These are phyloP conservation scores for Mycena sp. DNA, from an alignment of 1,284 basidiomycete species.

Conservation along the genomic window DNA sequence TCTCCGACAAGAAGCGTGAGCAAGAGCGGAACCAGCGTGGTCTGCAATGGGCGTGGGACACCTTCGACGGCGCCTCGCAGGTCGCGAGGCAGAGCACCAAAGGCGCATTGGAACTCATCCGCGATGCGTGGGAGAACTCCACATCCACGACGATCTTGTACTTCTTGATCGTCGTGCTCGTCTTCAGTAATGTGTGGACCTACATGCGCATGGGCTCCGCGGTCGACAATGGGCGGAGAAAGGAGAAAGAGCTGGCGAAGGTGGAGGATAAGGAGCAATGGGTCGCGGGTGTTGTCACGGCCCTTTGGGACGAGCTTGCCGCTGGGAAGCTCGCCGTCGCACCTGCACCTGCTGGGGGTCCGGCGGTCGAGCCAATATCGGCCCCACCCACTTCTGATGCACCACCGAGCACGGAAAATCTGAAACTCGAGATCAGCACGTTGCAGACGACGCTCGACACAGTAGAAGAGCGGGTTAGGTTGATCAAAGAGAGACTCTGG, in stretches of 20 bases:
- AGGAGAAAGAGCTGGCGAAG: conserved; percentile 64
- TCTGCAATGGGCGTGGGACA: conserved; percentile 88
- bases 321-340: conserved; percentile 6
- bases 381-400: conserved; percentile 7
- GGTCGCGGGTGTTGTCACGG: conserved; percentile 74
- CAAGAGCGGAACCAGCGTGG: conserved; percentile 74
- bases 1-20: conserved; percentile 57
- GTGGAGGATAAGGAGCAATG: conserved; percentile 76
- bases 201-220: conserved; percentile 62
- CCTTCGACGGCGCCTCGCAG: conserved; percentile 75
- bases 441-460: conserved; percentile 62
- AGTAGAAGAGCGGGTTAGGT: conserved; percentile 62
- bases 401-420: neutral
- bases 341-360: conserved; percentile 19
- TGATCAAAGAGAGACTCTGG: conserved; percentile 51
- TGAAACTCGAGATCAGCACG: conserved; percentile 57
- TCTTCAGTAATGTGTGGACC: conserved; percentile 84
- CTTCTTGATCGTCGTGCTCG: conserved; percentile 74
- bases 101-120: conserved; percentile 78
- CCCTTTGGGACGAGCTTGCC: conserved; percentile 76
- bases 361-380: neutral
- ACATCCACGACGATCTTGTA: conserved; percentile 75
- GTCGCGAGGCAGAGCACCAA: conserved; percentile 75
- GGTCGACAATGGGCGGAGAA: conserved; percentile 63
- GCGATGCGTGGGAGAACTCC: conserved; percentile 78